Conservation (phyloP, 768 basidiomycete species). For the Serendipita sp. region DNA sequence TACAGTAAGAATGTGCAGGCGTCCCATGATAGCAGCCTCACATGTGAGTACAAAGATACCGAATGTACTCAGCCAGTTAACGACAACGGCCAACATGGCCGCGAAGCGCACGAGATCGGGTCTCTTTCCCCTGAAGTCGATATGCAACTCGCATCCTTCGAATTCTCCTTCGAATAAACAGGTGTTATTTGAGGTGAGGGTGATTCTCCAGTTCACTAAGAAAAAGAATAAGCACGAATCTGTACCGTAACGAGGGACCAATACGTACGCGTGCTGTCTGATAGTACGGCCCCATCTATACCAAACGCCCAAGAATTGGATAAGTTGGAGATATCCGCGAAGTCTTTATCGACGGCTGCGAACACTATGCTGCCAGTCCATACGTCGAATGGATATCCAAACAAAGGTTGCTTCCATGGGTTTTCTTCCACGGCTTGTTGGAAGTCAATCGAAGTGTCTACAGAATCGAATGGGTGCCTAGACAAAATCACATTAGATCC, state of each 20-base stretch:
- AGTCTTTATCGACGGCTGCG: not conserved
- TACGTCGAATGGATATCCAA: conserved; percentile 1
- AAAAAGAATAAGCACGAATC: not conserved
- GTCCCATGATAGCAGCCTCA: not conserved
- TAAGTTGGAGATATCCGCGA: not conserved
- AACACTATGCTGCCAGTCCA: not conserved
- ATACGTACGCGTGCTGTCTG: not conserved
- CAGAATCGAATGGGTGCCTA: not conserved
- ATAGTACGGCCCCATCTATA: not conserved
- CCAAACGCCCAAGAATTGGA: not conserved
- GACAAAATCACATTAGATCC: not conserved
- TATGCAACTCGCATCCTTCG: not conserved
- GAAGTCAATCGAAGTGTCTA: not conserved
- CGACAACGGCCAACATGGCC: not conserved
- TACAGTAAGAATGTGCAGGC: not conserved
- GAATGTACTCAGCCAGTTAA: not conserved
- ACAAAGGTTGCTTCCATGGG: not conserved
- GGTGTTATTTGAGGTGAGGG: not conserved
- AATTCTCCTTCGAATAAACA: not conserved
- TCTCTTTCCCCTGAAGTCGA: not conserved
- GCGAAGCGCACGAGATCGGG: not conserved
- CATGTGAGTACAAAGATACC: not conserved
- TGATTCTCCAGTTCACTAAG: conserved; percentile 1
- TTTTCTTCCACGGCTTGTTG: not conserved
- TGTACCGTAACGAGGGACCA: not conserved